Base-by-base conservation (phyloP, 768 basidiomycete species). In the Kwoniella bestiolae region DNA sequence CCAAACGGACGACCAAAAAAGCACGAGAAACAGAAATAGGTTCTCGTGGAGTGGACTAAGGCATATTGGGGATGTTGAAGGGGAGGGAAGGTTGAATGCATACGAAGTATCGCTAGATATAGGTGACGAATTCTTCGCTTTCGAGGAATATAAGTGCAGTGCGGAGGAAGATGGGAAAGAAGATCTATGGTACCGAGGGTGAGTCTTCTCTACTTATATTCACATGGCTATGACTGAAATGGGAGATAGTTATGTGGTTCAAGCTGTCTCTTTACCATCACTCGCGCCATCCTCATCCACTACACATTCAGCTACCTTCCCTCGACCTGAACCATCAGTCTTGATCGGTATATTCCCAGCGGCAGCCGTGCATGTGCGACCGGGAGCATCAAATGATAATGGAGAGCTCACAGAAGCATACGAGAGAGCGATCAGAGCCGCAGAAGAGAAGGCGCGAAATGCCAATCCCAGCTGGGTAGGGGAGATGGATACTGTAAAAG, bases 61-160 rank as follows among this genome's bases (percentile, higher is more conserved):
- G 18, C 29, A 41, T 6, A 56, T 32, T 18, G 49, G 34, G 3
- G 66, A 44, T 34, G 57, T 51, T 52, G 52, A 45, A 58, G 63
- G 21, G 16, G 63, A 21, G 8, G 60, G 61, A 2, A 65, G 67
- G 52, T 29, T n/a, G 6, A 80, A 80, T 50, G 60, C 62, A 6
- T 72, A 65, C 55, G 49, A 82, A 75, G 72, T 80, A 44, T 66
- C 89, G 5, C 86, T 98, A 61, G 94, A 96, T 72, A 90, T 97
- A 29, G 95, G 95, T 51, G 94, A 96, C 80, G 94, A 97, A 78
- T 88, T 98, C 34, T 97, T 97, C 82, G 93, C 94, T 18, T 97
- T 97, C 75, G 95, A 98, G 83, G 89, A 89, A 77, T 94, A 93
- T 80, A 88, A 85, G 23, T 73, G 73, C 0, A 89, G 90, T 11